Evolutionary conservation across 2,329 filamentous ascomycete genomes (phyloP).

Genomic region (Sporothrix euskadiensis): DNA sequence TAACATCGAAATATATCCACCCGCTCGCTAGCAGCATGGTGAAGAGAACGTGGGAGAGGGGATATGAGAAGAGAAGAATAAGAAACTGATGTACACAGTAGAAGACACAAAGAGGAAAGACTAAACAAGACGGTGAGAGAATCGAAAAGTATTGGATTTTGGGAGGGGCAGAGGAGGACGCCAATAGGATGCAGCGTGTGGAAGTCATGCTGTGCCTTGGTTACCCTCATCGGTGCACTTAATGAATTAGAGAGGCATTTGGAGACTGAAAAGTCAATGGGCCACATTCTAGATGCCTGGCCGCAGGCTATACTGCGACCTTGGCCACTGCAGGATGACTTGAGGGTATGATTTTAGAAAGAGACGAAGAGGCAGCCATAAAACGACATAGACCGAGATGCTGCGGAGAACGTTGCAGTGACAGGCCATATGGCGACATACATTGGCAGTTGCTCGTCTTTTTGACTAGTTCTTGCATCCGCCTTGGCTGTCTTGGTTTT

Average conservation of each 20-base stretch:
- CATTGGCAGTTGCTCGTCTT: constrained; percentile 20
- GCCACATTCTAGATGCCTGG: background rate
- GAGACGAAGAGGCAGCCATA: background rate
- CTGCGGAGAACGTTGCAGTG: background rate
- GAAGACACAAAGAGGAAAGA: background rate
- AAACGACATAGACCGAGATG: background rate
- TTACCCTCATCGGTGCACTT: background rate
- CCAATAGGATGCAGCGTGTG: background rate
- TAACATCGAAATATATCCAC: background rate
- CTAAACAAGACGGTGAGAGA: background rate
- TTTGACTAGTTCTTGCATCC: background rate
- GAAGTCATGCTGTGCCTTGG: background rate
- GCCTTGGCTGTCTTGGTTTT: background rate
- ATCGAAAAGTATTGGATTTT: background rate
- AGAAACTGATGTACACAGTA: background rate
- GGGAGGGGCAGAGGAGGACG: background rate
- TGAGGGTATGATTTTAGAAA: too few species aligned
- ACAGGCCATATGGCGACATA: constrained; percentile 6
- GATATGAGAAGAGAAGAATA: background rate
- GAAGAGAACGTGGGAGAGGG: background rate
- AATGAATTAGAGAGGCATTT: background rate
- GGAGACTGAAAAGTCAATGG: background rate
- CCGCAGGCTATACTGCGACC: background rate
- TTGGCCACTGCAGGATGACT: background rate
- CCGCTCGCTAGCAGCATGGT: background rate